These are phyloP conservation scores for Ascochyta rabiei DNA, from an alignment of 2,329 filamentous ascomycete genomes.

Conservation along the genomic window DNA sequence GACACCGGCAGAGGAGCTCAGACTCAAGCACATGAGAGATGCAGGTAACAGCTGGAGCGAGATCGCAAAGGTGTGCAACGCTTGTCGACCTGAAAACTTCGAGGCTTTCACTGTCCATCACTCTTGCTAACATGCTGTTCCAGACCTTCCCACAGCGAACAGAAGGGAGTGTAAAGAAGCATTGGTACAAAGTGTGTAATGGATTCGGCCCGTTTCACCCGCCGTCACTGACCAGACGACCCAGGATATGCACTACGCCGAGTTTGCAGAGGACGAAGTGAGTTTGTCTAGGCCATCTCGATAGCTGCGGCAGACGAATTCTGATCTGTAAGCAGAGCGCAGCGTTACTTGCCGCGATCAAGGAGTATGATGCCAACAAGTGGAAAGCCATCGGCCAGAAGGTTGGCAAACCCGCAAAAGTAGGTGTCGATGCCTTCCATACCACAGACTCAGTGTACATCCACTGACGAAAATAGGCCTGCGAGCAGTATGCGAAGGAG, in stretches of 20 bases:
- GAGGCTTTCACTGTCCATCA: background rate
- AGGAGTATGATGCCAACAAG: constrained; percentile 98
- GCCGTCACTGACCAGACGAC: constrained; percentile 29
- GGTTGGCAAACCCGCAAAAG: constrained; percentile 97
- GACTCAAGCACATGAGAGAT: constrained; percentile 93
- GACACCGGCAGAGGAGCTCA: constrained; percentile 91
- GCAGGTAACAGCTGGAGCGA: constrained; percentile 94
- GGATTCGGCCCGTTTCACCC: constrained; percentile 17
- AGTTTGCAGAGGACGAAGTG: constrained; percentile 97
- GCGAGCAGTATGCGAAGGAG: constrained; percentile 94
- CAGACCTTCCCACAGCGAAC: constrained; percentile 91
- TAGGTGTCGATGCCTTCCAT: constrained; percentile 46
- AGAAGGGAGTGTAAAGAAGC: constrained; percentile 98
- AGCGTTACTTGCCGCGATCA: constrained; percentile 88
- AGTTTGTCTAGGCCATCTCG: constrained; percentile 25
- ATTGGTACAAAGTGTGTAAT: constrained; percentile 89
- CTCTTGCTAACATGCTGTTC: constrained; percentile 24
- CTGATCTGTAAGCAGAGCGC: constrained; percentile 64
- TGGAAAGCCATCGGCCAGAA: constrained; percentile 98
- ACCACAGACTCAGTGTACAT: constrained; percentile 2
- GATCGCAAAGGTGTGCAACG: constrained; percentile 80
- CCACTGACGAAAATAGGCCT: constrained; percentile 62
- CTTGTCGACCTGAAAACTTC: background rate
- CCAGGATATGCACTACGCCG: constrained; percentile 98
- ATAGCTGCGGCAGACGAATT: constrained; percentile 16